Evolutionary conservation across 306 rosid genomes (phyloP).

Genomic region (Oemleria cerasiformis): DNA sequence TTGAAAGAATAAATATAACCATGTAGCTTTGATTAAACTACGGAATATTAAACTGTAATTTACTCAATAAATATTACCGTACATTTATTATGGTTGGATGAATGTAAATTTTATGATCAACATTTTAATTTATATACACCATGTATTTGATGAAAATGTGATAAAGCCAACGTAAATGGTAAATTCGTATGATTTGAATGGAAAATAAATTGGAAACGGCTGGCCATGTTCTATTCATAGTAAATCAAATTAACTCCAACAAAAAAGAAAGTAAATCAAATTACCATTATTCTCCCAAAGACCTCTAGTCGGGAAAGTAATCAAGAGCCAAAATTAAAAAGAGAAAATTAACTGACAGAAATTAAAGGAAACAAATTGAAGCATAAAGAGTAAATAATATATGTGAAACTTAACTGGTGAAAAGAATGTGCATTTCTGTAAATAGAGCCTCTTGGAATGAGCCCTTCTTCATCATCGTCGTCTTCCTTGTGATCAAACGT

Average conservation of each 20-base stretch:
- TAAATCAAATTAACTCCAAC: not conserved
- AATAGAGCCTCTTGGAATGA: slow-evolving; percentile 56
- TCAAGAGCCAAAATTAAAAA: not conserved
- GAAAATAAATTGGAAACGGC: not conserved
- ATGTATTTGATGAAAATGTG: no score
- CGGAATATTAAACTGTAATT: no score
- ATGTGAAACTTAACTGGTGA: slow-evolving; percentile 26
- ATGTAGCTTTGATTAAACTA: no score
- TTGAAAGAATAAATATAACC: no score
- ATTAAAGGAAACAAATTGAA: not conserved
- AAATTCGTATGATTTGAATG: not conserved
- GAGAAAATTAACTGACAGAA: not conserved
- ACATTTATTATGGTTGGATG: no score
- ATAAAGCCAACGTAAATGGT: not conserved
- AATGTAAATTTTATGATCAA: no score
- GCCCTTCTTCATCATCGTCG: not conserved
- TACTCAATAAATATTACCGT: no score
- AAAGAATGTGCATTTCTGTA: slow-evolving; percentile 49
- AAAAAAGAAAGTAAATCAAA: no score
- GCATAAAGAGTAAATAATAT: not conserved
- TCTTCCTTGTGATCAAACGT: slow-evolving; percentile 38
- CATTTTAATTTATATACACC: no score
- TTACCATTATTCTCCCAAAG: no score
- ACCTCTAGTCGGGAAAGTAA: not conserved
- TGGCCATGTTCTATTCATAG: not conserved